Conservation (phyloP, 768 basidiomycete species). For the Tylopilus rubrobrunneus region DNA sequence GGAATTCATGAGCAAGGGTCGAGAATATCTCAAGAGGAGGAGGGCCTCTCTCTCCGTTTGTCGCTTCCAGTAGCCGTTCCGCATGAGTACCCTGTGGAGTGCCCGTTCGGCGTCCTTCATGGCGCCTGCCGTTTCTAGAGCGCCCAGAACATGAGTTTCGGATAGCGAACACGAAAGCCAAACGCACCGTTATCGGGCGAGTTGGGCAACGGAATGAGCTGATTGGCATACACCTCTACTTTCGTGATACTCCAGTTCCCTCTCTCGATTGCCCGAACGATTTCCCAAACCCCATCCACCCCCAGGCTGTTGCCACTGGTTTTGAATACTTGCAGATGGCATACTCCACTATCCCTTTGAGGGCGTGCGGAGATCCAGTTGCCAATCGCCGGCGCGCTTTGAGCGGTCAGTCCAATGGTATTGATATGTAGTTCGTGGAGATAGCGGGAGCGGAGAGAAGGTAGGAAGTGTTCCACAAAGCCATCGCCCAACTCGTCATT, state of each 20-base stretch:
- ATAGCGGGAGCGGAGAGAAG: constrained; percentile 41
- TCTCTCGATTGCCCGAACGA: constrained; percentile 45
- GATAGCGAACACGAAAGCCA: constrained; percentile 7
- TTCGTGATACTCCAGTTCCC: constrained; percentile 48
- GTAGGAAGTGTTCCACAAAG: constrained; percentile 49
- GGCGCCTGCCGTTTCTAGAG: constrained; percentile 18
- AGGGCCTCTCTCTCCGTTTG: constrained; percentile 48
- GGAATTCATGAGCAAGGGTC: constrained; percentile 41
- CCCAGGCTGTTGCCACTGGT: constrained; percentile 59
- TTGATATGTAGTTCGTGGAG: constrained; percentile 55
- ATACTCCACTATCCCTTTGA: constrained; percentile 20
- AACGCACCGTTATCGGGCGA: constrained; percentile 8
- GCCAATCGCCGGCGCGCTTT: constrained; percentile 41
- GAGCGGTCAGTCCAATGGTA: constrained; percentile 41
- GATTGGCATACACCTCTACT: constrained; percentile 50
- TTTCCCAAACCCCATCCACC: constrained; percentile 39
- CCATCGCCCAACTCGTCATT: constrained; percentile 47
- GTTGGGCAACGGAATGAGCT: constrained; percentile 16
- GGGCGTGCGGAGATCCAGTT: constrained; percentile 46
- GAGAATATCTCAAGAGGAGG: constrained; percentile 44
- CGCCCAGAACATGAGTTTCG: constrained; percentile 9
- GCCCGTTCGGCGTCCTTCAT: constrained; percentile 35
- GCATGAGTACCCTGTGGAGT: constrained; percentile 37
- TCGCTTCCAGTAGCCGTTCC: constrained; percentile 47
- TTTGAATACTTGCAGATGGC: constrained; percentile 46